Evolutionary conservation across 352 stramenopile species (phyloP), one percentile per base, ranked within the genome.

Genomic region (Pythium aristosporum): DNA sequence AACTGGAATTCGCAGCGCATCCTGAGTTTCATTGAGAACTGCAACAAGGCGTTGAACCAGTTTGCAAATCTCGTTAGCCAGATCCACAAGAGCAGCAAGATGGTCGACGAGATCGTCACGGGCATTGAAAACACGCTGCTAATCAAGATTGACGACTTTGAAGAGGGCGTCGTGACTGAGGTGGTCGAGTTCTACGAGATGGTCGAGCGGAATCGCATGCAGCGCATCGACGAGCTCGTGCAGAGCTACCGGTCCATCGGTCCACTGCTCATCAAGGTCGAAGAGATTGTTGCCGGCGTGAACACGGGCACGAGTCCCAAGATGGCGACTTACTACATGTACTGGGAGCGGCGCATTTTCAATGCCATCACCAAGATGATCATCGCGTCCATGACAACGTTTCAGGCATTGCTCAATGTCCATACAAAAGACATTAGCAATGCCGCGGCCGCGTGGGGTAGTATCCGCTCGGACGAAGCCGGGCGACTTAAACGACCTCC

Each of bases 1-100:
- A 99, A 99, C 69, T 99, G 96, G 96, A 98, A 97, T 61, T 98
- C 94, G 4, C 94, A 98, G 71, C 94, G 96, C 30, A 96, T 99
- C n/a, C 63, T 95, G 21, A 92, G 84, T 39, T 98, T 98, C 68
- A 97, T 98, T 42, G 94, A 98, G 47, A 86, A 90, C 50, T 96
- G 88, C 67, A 94, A 94, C 61, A 96, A 96, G 60, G 85, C 93
- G 0, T 69, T 98, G 4, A 97, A 97, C 55, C 89, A 97, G 64
- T 98, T 98, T 67, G 80, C 82, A 2, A 97, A 96, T 58, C 77
- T 98, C 9, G 89, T 98, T 10, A 89, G 76, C 23, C 93, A 98
- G 67, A 94, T 99, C 23, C 93, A 98, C 69, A 99, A 99, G 67
- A 97, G 83, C 65, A 92, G 85, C 56, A 94, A 94, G 54, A 98